Evolutionary conservation across 73 alveolate species (phyloP).

Genomic region (Loxodes magnus): DNA sequence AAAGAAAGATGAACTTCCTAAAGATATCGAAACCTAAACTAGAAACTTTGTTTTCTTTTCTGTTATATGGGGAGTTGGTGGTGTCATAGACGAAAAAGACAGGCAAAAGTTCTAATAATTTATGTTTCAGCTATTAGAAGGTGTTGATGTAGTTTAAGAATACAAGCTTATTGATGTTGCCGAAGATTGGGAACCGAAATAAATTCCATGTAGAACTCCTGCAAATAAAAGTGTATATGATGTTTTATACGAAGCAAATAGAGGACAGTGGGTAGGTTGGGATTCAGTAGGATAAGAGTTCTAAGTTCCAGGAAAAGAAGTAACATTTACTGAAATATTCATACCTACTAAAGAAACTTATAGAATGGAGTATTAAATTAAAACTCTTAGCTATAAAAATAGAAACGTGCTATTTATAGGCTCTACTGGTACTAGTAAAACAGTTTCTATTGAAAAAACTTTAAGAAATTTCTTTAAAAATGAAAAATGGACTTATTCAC

Average conservation of each 20-base stretch:
- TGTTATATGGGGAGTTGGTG: conserved; percentile 97
- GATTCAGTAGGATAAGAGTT: too few relatives aligned
- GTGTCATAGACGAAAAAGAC: conserved; percentile 86
- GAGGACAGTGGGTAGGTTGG: too few relatives aligned
- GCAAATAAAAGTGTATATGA: too few relatives aligned
- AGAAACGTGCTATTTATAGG: conserved; percentile 94
- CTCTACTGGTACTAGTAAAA: conserved; percentile 99
- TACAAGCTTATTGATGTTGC: conserved; percentile 1
- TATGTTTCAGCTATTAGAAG: conserved; percentile 50
- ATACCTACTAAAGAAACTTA: conserved; percentile 97
- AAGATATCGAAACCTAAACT: conserved; percentile 79
- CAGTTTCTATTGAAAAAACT: conserved; percentile 86
- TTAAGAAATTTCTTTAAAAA: conserved; percentile 47
- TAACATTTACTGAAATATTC: conserved; percentile 84
- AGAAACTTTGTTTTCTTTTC: conserved; percentile 74
- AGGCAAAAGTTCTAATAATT: conserved; percentile 83
- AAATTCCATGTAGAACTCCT: too few relatives aligned
- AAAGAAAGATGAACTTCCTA: conserved; percentile 27
- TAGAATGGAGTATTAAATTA: conserved; percentile 84
- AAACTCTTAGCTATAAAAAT: conserved; percentile 68
- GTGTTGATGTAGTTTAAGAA: conserved; percentile 45
- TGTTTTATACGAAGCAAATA: too few relatives aligned
- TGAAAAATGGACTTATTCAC: conserved; percentile 52
- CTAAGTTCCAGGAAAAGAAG: conserved; percentile 51
- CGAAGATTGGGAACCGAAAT: conserved; percentile 19